phyloP scores from a whole-genome alignment of 345 rosid species.

The Raphanus raphanistrum region DNA sequence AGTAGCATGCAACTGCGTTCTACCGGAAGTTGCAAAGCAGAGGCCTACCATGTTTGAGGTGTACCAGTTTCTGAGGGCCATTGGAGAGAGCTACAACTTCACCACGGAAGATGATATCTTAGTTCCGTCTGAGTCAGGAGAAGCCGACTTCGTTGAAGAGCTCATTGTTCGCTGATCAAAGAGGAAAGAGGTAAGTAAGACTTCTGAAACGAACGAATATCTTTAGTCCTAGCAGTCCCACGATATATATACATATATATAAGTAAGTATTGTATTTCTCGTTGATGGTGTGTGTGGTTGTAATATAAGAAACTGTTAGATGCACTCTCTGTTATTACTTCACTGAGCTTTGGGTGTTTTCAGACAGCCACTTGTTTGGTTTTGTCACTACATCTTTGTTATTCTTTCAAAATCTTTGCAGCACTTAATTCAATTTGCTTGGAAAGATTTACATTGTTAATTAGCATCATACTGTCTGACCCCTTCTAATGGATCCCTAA shows the following conservation, averaged over 20 bases:
- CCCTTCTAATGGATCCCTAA: no score
- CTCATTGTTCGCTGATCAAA: conserved; percentile 61
- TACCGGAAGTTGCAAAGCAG: conserved; percentile 58
- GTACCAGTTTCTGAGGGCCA: conserved; percentile 78
- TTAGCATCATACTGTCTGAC: not conserved
- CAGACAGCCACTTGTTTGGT: conserved; percentile 23
- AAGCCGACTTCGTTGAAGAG: conserved; percentile 59
- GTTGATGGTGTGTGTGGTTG: conserved; percentile 19
- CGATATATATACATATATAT: conserved; percentile 12
- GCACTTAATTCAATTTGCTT: conserved; percentile 9
- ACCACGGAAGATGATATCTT: conserved; percentile 66
- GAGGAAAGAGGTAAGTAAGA: not conserved
- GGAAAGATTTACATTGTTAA: not conserved
- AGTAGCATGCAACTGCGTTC: conserved; percentile 77
- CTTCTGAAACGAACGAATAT: conserved; percentile 11
- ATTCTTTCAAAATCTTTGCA: not conserved
- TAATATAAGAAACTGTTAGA: conserved; percentile 18
- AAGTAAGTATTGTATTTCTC: conserved; percentile 21
- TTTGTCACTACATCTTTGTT: conserved; percentile 8
- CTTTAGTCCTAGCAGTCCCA: conserved; percentile 25
- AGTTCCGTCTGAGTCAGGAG: conserved; percentile 62
- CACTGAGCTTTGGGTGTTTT: conserved; percentile 23
- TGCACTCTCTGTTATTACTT: conserved; percentile 16
- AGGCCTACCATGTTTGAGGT: conserved; percentile 92
- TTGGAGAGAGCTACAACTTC: conserved; percentile 80